Evolutionary conservation across 495 filamentous ascomycete genomes (phyloP), one percentile per base, ranked within the genome.

Genomic region (Chlorociboria aeruginascens): DNA sequence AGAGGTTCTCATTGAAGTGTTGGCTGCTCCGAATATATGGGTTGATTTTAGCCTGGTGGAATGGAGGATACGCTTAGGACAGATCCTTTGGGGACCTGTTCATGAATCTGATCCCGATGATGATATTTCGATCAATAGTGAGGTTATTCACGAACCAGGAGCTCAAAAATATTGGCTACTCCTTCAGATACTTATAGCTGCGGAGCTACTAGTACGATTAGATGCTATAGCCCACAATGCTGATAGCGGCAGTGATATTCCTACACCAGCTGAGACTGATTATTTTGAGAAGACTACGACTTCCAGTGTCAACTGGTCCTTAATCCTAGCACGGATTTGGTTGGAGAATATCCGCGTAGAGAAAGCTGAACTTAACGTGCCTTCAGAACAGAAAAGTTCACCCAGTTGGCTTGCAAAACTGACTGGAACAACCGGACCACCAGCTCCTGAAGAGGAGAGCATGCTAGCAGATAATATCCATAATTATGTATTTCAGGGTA

Each of bases 61-160:
- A 57, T 90, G 85, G 85, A 72, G 87, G 14, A 77, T 89, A 28
- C 68, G 81, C 9, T 72, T 83, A 1, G 86, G 87, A n/a, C 86
- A 92, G 56, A 63, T 92, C 49, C 66, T 94, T 13, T 94, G 85
- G 85, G 83, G 79, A 14, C 61, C 67, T n/a, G 49, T 63, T 7
- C 59, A 62, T 12, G 63, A 64, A 37, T 56, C 55, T 40, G 66
- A 67, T 6, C 61, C 59, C 11, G 63, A 69, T 6, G 59, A 68
- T 2, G 64, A 64, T 34, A 50, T 59, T 6, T 55, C 64, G 57
- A 54, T 64, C 40, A 63, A 65, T 37, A 52, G 40, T 48, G 73
- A 71, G 43, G 59, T 64, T 40, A 63, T 64, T 31, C 67, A 69
- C 40, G 70, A 74, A 60, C 56, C 61, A 11, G 67, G 68, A 13